These are phyloP conservation scores for Bertia moriformis DNA, from an alignment of 2,329 filamentous ascomycete species.

Conservation along the genomic window DNA sequence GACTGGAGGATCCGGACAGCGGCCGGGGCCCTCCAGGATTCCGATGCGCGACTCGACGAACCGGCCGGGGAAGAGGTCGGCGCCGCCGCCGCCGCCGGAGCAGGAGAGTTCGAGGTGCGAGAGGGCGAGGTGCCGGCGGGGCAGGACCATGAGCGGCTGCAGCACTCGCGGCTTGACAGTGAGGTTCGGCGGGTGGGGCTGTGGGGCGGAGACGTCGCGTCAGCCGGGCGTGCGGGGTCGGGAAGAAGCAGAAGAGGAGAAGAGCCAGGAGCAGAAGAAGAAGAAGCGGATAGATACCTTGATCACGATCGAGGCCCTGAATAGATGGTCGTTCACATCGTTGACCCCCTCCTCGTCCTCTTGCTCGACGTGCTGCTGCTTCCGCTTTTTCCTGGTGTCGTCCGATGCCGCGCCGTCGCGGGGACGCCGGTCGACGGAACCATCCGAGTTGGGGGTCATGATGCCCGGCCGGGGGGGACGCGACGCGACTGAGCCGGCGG, in stretches of 20 bases:
- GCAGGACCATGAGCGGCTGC: constrained; percentile 46
- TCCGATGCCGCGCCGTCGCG: constrained; percentile 2
- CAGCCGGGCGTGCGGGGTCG: constrained; percentile 1
- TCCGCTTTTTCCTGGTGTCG: no score
- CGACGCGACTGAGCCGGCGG: constrained; percentile 28
- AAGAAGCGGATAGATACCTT: no score
- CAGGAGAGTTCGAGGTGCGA: constrained; percentile 42
- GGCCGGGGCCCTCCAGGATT: constrained; percentile 49
- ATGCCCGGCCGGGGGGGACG: constrained; percentile 26
- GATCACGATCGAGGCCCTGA: constrained; percentile 34
- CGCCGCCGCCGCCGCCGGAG: constrained; percentile 29
- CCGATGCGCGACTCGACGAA: constrained; percentile 47
- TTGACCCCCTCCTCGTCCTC: constrained; percentile 21
- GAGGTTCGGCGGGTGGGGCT: constrained; percentile 41
- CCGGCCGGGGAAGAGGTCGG: constrained; percentile 31
- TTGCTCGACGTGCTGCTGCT: not conserved
- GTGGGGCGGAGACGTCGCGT: constrained; percentile 1
- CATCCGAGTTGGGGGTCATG: constrained; percentile 23
- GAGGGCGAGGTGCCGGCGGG: constrained; percentile 44
- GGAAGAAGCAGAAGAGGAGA: not conserved
- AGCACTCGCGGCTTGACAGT: constrained; percentile 36
- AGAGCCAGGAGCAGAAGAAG: not conserved
- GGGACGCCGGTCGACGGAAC: constrained; percentile 15
- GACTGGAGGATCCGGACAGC: constrained; percentile 29
- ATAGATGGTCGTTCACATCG: constrained; percentile 31